Conservation (phyloP, 2,329 filamentous ascomycete species). For the Ceratocystis colombiana region DNA sequence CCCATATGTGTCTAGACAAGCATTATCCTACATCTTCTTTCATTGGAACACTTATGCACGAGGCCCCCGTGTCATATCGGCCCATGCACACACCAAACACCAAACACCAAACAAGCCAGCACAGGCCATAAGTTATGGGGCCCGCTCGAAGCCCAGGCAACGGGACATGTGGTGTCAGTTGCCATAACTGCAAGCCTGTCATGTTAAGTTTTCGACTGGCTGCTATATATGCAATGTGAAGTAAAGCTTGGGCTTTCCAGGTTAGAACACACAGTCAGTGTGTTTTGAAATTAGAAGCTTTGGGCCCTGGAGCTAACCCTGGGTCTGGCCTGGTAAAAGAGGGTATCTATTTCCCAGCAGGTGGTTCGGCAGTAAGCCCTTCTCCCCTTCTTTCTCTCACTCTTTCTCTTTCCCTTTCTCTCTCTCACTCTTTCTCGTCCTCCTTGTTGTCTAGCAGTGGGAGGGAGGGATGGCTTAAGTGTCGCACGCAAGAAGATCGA, state of each 20-base stretch:
- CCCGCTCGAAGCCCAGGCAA: not conserved
- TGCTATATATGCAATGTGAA: not conserved
- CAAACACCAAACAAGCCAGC: not conserved
- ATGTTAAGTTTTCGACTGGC: too few species aligned
- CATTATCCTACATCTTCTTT: not conserved
- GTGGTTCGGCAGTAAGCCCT: not conserved
- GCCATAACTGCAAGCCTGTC: not conserved
- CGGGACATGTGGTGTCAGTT: not conserved
- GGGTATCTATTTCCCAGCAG: too few species aligned
- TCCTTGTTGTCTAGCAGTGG: not conserved
- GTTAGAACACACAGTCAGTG: not conserved
- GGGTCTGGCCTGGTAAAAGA: not conserved
- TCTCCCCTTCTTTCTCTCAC: not conserved
- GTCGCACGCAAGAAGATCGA: slow-evolving; percentile 7
- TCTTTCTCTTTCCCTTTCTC: too few species aligned
- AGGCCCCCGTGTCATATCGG: not conserved
- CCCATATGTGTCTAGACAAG: not conserved
- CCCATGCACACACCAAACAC: not conserved
- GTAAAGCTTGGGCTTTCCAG: not conserved
- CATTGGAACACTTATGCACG: not conserved
- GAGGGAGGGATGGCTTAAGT: not conserved
- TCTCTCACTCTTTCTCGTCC: not conserved
- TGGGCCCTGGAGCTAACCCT: not conserved
- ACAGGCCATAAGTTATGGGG: slow-evolving; percentile 7
- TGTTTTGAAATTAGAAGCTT: slow-evolving; percentile 13